phyloP scores from a whole-genome alignment of 2,329 filamentous ascomycete genomes.

The Ceratocystis smalleyi region DNA sequence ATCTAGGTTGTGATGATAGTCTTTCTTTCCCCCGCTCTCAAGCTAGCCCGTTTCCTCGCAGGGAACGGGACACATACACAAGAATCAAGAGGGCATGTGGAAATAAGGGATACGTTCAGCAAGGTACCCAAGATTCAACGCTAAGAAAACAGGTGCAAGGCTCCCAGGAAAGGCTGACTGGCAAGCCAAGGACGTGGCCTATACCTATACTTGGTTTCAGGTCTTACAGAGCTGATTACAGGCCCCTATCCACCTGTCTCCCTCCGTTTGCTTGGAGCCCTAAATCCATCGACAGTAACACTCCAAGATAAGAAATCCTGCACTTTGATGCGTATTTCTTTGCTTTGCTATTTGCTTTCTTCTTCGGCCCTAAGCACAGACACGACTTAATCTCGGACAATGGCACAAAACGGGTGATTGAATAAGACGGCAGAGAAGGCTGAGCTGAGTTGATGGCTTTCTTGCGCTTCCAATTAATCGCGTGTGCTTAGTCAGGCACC shows the following conservation, averaged over 20 bases:
- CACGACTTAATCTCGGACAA: slow-evolving; percentile 15
- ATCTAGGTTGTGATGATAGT: neutral
- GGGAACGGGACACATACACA: neutral
- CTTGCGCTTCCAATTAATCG: neutral
- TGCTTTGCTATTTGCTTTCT: neutral
- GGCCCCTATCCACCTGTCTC: neutral
- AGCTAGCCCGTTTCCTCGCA: neutral
- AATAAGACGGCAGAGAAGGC: neutral
- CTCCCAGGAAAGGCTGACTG: neutral
- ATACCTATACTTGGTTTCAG: neutral
- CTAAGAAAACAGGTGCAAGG: neutral
- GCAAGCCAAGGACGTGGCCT: neutral
- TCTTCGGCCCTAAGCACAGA: slow-evolving; percentile 7
- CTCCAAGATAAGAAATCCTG: neutral
- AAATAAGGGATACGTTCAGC: neutral
- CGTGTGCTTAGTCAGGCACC: neutral
- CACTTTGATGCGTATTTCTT: neutral
- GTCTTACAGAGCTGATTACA: neutral
- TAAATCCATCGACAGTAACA: neutral
- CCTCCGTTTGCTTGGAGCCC: neutral
- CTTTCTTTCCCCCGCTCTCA: neutral
- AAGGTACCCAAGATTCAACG: too few relatives aligned
- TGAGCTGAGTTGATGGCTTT: neutral
- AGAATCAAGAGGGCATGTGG: neutral
- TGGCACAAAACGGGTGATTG: slow-evolving; percentile 9